These are phyloP conservation scores for Fusarium transvaalense DNA, from an alignment of 2,329 filamentous ascomycete genomes.

Conservation along the genomic window DNA sequence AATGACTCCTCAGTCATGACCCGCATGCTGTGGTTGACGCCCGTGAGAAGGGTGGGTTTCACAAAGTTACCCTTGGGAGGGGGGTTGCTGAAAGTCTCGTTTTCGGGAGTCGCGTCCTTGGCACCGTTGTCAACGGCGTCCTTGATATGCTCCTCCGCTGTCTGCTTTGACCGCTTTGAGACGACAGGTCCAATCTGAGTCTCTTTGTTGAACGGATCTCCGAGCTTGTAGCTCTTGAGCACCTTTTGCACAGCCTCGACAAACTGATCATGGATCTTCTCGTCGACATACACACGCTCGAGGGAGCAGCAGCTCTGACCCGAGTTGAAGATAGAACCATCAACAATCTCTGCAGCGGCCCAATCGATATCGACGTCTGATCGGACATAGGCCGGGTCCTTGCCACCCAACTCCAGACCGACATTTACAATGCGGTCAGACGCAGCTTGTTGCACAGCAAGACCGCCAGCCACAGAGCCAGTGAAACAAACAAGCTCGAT, in stretches of 20 bases:
- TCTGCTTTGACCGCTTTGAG: slow-evolving; percentile 80
- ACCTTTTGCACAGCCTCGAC: slow-evolving; percentile 83
- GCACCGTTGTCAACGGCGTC: slow-evolving; percentile 88
- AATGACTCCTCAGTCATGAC: slow-evolving; percentile 97
- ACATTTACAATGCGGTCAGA: slow-evolving; percentile 87
- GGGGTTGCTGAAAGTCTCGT: slow-evolving; percentile 78
- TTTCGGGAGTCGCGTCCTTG: slow-evolving; percentile 84
- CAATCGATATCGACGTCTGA: slow-evolving; percentile 88
- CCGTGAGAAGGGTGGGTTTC: slow-evolving; percentile 83
- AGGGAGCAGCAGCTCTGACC: slow-evolving; percentile 98
- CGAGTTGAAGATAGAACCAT: slow-evolving; percentile 97
- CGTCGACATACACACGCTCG: slow-evolving; percentile 91
- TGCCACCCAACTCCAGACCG: slow-evolving; percentile 91
- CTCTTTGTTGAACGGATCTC: slow-evolving; percentile 83
- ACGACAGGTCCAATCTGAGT: slow-evolving; percentile 92
- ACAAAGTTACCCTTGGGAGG: slow-evolving; percentile 89
- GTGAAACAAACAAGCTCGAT: slow-evolving; percentile 92
- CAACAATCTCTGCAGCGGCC: slow-evolving; percentile 94
- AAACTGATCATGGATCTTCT: slow-evolving; percentile 85
- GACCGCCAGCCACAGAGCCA: slow-evolving; percentile 87
- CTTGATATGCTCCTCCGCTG: slow-evolving; percentile 82
- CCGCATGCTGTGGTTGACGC: slow-evolving; percentile 83
- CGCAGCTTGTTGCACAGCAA: slow-evolving; percentile 87
- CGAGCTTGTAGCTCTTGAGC: slow-evolving; percentile 83
- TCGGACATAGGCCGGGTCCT: slow-evolving; percentile 92